Evolutionary conservation across 1,284 basidiomycete genomes (phyloP), one percentile per base, ranked within the genome.

Genomic region (Ustilago bromivora): DNA sequence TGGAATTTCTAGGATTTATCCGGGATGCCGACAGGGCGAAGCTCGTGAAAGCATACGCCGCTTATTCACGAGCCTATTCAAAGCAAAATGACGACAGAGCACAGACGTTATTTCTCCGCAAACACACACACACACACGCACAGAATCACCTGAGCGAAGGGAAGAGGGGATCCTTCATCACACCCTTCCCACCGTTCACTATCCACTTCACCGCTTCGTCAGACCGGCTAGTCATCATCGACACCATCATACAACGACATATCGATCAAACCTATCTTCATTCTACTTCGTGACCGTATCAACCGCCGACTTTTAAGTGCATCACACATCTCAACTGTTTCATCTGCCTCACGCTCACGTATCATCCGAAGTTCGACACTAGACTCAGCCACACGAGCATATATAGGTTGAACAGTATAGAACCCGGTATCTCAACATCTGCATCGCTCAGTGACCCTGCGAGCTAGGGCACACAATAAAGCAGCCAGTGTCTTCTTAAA

Each of bases 81-180:
- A 51, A 32, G 49, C 34, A 34, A 58, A 17, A 43, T 54, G 51
- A 40, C 49, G 49, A 23, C 46, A 49, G 46, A n/a, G 46, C 46
- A 19, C 23, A 13, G 49, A 7, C 28, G 12, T 28, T 9, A 23
- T 23, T 51, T 51, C 49, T 51, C 49, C 49, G 31, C 49, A 51
- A 23, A 46, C n/a, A n/a, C 43, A 19, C 23, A 46, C 40, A 43
- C 40, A 19, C n/a, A 17, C 12, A 41, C 40, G 40, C 40, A 3
- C 3, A 3, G 23, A 28, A 28, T 28, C 23, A 28, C 23, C 23
- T 28, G 23, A 46, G n/a, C 43, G 19, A 15, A 46, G 43, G 7
- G 8, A 15, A 19, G 43, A 19, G 19, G 19, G 43, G 23, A 28
- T 28, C 23, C 23, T 28, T 28, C 23, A 28, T 28, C 23, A 28